Conservation (phyloP, 192 early-diverging fungal species). For the Coemansia reversa region DNA sequence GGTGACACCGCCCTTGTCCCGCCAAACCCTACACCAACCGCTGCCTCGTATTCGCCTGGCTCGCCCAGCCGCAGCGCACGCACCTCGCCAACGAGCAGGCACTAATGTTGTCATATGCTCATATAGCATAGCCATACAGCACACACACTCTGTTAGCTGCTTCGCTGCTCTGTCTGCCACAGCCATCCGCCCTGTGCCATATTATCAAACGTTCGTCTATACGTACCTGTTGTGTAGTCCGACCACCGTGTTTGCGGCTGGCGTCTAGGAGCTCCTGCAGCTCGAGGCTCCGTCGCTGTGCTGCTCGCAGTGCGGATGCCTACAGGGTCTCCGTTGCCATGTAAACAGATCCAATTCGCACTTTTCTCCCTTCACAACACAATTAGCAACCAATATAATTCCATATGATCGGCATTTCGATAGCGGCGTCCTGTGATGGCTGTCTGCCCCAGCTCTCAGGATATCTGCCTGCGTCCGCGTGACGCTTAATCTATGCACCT, state of each 20-base stretch:
- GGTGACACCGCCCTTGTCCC: not conserved
- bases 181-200: no score
- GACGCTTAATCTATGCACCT: no score
- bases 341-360: no score
- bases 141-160: not conserved
- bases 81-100: constrained; percentile 23
- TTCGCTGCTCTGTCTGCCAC: no score
- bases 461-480: no score
- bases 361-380: no score
- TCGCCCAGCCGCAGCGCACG: constrained; percentile 10
- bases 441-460: no score
- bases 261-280: constrained; percentile 29
- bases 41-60: not conserved
- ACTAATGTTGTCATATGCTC: constrained; percentile 1
- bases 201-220: not conserved
- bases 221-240: constrained; percentile 14
- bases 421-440: no score
- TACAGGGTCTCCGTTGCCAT: constrained; percentile 15
- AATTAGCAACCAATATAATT: no score
- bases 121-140: no score
- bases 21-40: not conserved
- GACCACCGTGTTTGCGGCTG: constrained; percentile 14
- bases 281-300: constrained; percentile 43
- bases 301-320: constrained; percentile 24
- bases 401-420: no score